Base-by-base conservation (phyloP, 106 monocot genomes). In the Apostasia ramifera region DNA sequence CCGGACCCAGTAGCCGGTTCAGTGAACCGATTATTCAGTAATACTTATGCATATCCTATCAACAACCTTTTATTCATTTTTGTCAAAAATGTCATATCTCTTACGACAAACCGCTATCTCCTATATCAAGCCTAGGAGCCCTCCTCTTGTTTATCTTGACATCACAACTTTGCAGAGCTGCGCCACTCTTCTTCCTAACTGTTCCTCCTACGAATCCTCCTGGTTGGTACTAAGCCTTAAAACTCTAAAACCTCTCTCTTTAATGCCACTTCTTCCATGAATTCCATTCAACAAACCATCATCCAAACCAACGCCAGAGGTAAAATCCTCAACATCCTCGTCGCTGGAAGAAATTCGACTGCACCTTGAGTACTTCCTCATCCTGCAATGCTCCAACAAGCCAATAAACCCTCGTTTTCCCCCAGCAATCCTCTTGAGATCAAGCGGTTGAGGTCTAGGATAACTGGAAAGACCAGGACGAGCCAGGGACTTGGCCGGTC, bases 151-250 rank as follows among this genome's bases (percentile, higher is more conserved):
- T 73, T 42, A 55, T 87, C 78, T 87, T 90, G 74, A 47, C 67
- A 74, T 94, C 89, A 68, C 61, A 47, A 54, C 81, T 77, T 67
- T 74, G 71, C 80, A 90, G 59, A 42, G 84, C 90, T 55, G 87
- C 90, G 13, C 75, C 45, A 47, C 87, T 83, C 77, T 74, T 79
- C 76, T 68, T 90, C 45, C 60, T 72, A 2, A 26, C 37, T 13
- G 11, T 63, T 47, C 73, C 39, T 39, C 47, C 56, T 62, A 68
- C 9, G 12, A 15, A 46, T 72, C 76, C 66, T 48, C 73, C 9
- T 78, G 69, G 4, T 65, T 73, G 3, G 43, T 15, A 53, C 52
- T 57, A 50, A 77, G 56, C 51, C 61, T 83, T 3, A 55, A 56
- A 71, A 81, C 71, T 40, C 40, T 66, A 39, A 44, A 60, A 41